Base-by-base conservation (phyloP, 1,284 basidiomycete genomes). In the Violaceomyces palustris region DNA sequence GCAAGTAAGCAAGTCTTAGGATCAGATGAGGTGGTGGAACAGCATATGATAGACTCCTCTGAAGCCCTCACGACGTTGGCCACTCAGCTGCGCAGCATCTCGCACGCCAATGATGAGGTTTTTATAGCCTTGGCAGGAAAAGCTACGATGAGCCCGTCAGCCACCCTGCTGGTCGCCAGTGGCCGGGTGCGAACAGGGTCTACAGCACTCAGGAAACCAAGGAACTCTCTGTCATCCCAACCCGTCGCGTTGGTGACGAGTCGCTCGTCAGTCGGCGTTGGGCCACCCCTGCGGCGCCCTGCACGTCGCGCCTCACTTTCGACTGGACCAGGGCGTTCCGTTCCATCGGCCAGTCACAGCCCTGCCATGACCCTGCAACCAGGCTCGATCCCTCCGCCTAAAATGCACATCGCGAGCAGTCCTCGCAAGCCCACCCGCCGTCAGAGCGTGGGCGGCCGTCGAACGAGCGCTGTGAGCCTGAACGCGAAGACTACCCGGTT, bases 61-160 rank as follows among this genome's bases (percentile, higher is more conserved):
- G 32, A 51, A 35, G 40, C 46, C 45, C 39, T 42, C n/a, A n/a
- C 32, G 36, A 45, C 42, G 65, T 74, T 27, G 77, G 81, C 57
- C 5, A 45, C 57, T 9, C 57, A 60, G 42, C 32, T 60, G 40
- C 39, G 57, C 2, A 51, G 57, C 25, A 51, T 60, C 11, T 43
- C 57, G 8, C 67, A 86, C 35, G 77, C 76, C 42, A 77, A 72
- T 34, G 75, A 86, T 44, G 81, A 81, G 55, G 81, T 81, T 46
- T 79, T 80, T 57, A 88, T 86, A 15, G 28, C 29, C 12, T 26
- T 61, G 28, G 69, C 82, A 84, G 55, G 79, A 80, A 52, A 78
- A 78, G 1, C 84, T 87, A 74, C 55, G 35, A 9, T 27, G 10
- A 31, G 12, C 38, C 19, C 29, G 15, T 28, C 37, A 28, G 24